These are phyloP conservation scores for Cylindrodendrum hubeiense DNA, from an alignment of 2,329 filamentous ascomycete species.

Conservation along the genomic window DNA sequence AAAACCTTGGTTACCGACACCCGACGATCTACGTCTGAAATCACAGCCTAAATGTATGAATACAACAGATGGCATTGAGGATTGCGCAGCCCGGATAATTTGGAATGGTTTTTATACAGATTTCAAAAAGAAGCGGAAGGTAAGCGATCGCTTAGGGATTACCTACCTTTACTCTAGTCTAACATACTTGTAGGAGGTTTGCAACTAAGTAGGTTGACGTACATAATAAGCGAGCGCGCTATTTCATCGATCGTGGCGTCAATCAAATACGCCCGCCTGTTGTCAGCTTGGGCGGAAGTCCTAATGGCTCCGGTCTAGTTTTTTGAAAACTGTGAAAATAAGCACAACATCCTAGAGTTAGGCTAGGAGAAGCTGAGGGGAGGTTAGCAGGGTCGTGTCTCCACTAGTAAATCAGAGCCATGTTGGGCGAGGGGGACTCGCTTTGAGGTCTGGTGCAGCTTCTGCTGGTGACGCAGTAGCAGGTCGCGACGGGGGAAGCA, in stretches of 20 bases:
- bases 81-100: conserved; percentile 32
- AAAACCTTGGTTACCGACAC: conserved; percentile 62
- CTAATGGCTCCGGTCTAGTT: too few relatives aligned
- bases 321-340: too few relatives aligned
- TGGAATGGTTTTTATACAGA: conserved; percentile 63
- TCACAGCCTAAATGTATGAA: conserved; percentile 53
- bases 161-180: background rate
- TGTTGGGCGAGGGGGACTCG: background rate
- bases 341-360: too few relatives aligned
- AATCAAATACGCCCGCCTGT: too few relatives aligned
- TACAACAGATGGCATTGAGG: conserved; percentile 63
- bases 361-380: too few relatives aligned
- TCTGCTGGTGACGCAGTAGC: conserved; percentile 95
- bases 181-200: background rate
- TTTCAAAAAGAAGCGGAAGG: conserved; percentile 40
- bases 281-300: too few relatives aligned
- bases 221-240: too few relatives aligned
- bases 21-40: conserved; percentile 5
- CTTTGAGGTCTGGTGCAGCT: conserved; percentile 72
- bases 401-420: background rate
- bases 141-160: background rate
- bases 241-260: too few relatives aligned
- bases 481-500: conserved; percentile 96
- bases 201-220: too few relatives aligned
- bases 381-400: background rate